Base-by-base conservation (phyloP, 1,284 basidiomycete species). In the Pyrrhoderma noxium region DNA sequence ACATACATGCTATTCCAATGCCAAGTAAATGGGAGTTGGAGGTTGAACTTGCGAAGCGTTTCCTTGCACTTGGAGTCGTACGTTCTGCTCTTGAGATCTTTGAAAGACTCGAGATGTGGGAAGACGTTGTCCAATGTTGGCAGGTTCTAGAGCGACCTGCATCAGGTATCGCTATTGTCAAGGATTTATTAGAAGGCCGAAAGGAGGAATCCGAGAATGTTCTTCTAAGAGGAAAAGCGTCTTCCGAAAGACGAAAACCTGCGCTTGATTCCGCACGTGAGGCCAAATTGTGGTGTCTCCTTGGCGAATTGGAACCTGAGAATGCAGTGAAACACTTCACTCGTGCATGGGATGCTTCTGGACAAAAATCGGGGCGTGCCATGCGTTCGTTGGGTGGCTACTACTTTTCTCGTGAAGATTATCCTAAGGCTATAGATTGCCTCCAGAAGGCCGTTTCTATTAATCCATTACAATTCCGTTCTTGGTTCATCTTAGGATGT, bases 401-500 rank as follows among this genome's bases (percentile, higher is more conserved):
- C 56, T 75, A 91, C 65, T 95, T 95, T 59, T 75, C 85, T 0
- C 71, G 72, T 13, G 75, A 72, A 1, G 75, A 88, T 41, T 95
- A 79, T 62, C 61, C 64, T 5, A 70, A 80, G 49, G 81, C 91
- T 0, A 76, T 85, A n/a, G 64, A 66, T 5, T 90, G 81, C 64
- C 69, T 96, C 51, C 73, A 78, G 49, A 72, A 74, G 27, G 92
- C 93, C 2, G 82, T 94, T 1, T 74, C 74, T 18, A 96, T 99
- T 64, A 94, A 97, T 62, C 93, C 96, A 1, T 72, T 98, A 44
- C 76, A 85, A 55, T 73, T 79, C n/a, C 79, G 90, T 11, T 83
- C 87, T 9, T 99, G 96, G 96, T 99, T 98, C 69, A 80, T 96
- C 40, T 77, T 99, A 27, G 96, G 96, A 0, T 98, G 96, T 61